Conservation (phyloP, 2,329 filamentous ascomycete species). For the Ophiostoma populinum region DNA sequence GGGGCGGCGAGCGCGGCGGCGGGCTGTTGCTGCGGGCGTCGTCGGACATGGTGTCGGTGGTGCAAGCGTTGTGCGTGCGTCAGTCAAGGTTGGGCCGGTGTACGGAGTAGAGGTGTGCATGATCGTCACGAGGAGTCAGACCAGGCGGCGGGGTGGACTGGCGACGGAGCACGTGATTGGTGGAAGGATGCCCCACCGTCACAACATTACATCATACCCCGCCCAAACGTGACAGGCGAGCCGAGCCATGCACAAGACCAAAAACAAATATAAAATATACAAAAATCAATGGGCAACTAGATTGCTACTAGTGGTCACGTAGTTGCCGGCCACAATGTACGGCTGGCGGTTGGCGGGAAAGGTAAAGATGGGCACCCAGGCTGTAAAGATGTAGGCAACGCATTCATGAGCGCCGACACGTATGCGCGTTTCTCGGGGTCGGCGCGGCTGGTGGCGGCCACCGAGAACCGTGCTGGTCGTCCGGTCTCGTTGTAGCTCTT, state of each 20-base stretch:
- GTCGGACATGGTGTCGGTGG: conserved; percentile 3
- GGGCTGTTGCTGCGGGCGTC: not conserved
- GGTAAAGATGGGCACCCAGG: conserved; percentile 16
- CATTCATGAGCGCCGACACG: conserved; percentile 16
- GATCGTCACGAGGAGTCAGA: too few species aligned
- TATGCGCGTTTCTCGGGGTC: conserved; percentile 16
- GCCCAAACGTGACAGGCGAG: too few species aligned
- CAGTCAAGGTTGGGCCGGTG: too few species aligned
- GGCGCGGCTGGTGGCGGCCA: conserved; percentile 13
- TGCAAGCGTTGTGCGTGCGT: too few species aligned
- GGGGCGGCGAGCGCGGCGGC: conserved; percentile 23
- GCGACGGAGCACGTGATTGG: too few species aligned
- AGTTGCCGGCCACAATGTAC: conserved; percentile 16
- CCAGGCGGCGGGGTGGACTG: too few species aligned
- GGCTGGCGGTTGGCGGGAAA: conserved; percentile 16
- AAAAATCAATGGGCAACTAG: too few species aligned
- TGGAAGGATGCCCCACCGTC: too few species aligned
- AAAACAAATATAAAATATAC: too few species aligned
- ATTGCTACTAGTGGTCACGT: conserved; percentile 16
- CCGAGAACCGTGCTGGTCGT: conserved; percentile 11
- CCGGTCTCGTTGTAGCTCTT: conserved; percentile 15
- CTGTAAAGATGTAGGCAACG: conserved; percentile 16
- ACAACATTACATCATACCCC: too few species aligned
- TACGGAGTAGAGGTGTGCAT: too few species aligned
- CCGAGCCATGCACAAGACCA: too few species aligned